Evolutionary conservation across 140 eudicot species (phyloP), one percentile per base, ranked within the genome.

Genomic region (Senecio squalidus): DNA sequence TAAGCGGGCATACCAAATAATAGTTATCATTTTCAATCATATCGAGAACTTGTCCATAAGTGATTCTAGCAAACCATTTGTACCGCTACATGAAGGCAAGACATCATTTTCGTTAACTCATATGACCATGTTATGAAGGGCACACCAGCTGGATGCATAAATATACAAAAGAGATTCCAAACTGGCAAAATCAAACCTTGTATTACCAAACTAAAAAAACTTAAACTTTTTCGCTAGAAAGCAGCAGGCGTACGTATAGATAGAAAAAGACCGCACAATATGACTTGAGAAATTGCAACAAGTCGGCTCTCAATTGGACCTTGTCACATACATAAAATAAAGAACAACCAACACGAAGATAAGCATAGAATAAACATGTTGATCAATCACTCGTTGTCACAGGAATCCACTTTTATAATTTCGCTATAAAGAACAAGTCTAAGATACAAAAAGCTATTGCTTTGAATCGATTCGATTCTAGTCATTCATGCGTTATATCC

Each of bases 291-390:
- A 55, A 28, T 43, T 43, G 64, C 54, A 52, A 74, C 75, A 55
- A 27, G 62, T 48, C 40, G 57, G 14, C 55, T 55, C 28, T 36
- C 40, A 4, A 27, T 28, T 56, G 55, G 50, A 61, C 62, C 60
- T 4, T 72, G 21, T 55, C 25, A 26, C 59, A 27, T 22, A 34
- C n/a, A 11, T 34, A 34, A 64, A 17, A 33, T 4, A 0, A n/a
- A 51, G 55, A 61, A 44, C 14, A n/a, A 54, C 47, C 44, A 43
- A 34, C 23, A 26, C 6, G 39, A 68, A 68, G 75, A 74, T 74
- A 68, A 68, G 80, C 71, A 60, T 74, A 69, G 74, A 74, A 74
- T 74, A 68, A 74, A 55, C 29, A 46, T 57, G 26, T 23, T 62
- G 67, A 60, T 68, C 66, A 60, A 66, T 67, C 70, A 74, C 54